Percentiles rank a stretch among this genome's conserved stretches.
Conservation (phyloP, 371 early-diverging fungal species). For the Smittium culicis region DNA sequence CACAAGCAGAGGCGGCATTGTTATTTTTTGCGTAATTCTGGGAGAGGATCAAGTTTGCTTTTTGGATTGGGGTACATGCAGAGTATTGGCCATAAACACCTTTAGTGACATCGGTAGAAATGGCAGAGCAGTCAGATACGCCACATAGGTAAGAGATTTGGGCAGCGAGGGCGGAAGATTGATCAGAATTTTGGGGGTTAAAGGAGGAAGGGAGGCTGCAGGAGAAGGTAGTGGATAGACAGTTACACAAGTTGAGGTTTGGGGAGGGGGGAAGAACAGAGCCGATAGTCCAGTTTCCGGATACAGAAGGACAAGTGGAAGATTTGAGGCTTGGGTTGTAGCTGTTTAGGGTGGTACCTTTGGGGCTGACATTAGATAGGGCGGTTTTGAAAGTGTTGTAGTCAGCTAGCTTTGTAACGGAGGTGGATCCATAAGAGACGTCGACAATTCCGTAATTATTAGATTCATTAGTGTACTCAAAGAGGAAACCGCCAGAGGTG, state of each 20-base stretch:
- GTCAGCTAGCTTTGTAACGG: constrained; percentile 18
- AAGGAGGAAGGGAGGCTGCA: constrained; percentile 30
- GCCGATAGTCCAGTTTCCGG: constrained; percentile 40
- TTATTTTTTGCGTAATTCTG: constrained; percentile 17
- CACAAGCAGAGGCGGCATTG: too few relatives aligned
- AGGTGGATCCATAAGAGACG: constrained; percentile 20
- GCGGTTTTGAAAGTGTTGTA: constrained; percentile 25
- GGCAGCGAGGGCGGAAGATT: constrained; percentile 17
- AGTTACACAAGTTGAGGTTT: constrained; percentile 48
- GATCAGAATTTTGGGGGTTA: constrained; percentile 10
- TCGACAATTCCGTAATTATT: constrained; percentile 65
- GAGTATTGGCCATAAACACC: constrained; percentile 25
- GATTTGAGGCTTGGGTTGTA: constrained; percentile 34
- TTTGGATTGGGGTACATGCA: constrained; percentile 21
- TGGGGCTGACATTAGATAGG: constrained; percentile 17
- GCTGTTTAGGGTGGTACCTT: constrained; percentile 29
- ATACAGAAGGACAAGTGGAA: constrained; percentile 39
- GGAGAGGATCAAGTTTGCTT: constrained; percentile 26
- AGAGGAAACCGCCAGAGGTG: constrained; percentile 65
- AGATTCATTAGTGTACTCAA: constrained; percentile 64
- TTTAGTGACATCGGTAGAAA: constrained; percentile 19
- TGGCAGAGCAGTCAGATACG: constrained; percentile 19
- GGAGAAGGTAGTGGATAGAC: constrained; percentile 46
- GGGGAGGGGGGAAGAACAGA: constrained; percentile 51
- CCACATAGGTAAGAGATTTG: constrained; percentile 26